Conservation (phyloP, 805 yeast species). For the Debaryomyces castellii region DNA sequence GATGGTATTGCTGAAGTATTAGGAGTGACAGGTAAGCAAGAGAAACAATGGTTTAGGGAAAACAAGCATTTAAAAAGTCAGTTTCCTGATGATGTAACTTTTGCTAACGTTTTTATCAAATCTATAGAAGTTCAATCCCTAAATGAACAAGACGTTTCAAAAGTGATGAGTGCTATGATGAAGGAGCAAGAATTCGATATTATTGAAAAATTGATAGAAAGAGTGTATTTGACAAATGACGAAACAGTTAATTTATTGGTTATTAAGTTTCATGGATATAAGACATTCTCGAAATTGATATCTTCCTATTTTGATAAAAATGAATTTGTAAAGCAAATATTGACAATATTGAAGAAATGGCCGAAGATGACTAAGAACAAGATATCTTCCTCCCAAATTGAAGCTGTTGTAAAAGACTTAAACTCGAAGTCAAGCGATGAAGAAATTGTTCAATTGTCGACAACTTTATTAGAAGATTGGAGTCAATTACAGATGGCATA, state of each 20-base stretch:
- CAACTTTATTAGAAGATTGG: constrained; percentile 64
- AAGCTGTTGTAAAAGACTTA: constrained; percentile 53
- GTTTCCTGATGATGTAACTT: constrained; percentile 54
- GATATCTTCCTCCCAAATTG: constrained; percentile 72
- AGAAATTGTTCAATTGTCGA: constrained; percentile 36
- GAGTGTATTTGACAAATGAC: constrained; percentile 58
- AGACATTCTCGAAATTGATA: constrained; percentile 65
- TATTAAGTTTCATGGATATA: constrained; percentile 83
- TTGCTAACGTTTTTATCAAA: constrained; percentile 65
- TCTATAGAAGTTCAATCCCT: constrained; percentile 55
- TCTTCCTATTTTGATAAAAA: constrained; percentile 27
- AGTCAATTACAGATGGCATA: constrained; percentile 74
- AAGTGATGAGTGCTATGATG: constrained; percentile 77
- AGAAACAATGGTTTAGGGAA: constrained; percentile 67
- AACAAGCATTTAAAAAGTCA: constrained; percentile 51
- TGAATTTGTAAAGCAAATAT: constrained; percentile 45
- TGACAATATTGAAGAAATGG: constrained; percentile 56
- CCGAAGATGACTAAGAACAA: constrained; percentile 70
- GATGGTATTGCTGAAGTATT: constrained; percentile 82
- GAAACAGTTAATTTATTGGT: constrained; percentile 54
- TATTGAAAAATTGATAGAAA: constrained; percentile 61
- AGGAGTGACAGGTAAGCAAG: constrained; percentile 68
- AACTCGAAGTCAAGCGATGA: constrained; percentile 18
- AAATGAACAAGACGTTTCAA: constrained; percentile 61
- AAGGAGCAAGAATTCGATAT: constrained; percentile 71